These are phyloP conservation scores for Cyclostephanos invisitatus DNA, from an alignment of 108 stramenopile species.

Conservation along the genomic window DNA sequence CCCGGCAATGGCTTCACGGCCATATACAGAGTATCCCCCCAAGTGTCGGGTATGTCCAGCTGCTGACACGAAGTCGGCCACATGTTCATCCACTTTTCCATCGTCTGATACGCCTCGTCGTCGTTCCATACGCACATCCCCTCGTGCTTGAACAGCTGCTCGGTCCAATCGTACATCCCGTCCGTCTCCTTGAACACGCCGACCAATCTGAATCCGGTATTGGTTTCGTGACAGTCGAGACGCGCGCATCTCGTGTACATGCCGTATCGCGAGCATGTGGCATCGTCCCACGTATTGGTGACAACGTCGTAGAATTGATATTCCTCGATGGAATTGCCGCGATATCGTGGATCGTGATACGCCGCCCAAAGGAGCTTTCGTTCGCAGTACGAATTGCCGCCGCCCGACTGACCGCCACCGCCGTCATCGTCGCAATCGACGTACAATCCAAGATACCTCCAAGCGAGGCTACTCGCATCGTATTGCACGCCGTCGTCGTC, in stretches of 20 bases:
- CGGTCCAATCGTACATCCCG: conserved; percentile 42
- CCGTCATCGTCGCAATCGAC: conserved; percentile 32
- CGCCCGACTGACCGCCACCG: not conserved
- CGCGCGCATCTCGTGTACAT: conserved; percentile 21
- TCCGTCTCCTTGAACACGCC: conserved; percentile 51
- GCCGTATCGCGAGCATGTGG: conserved; percentile 22
- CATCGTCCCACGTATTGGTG: conserved; percentile 27
- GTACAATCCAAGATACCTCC: conserved; percentile 32
- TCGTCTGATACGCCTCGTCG: conserved; percentile 33
- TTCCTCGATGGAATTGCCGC: conserved; percentile 44
- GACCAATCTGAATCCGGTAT: conserved; percentile 36
- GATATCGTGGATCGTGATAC: conserved; percentile 38
- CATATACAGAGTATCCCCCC: conserved; percentile 28
- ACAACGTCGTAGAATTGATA: conserved; percentile 43
- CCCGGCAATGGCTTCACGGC: conserved; percentile 22
- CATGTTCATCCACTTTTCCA: conserved; percentile 39
- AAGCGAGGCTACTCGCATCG: conserved; percentile 24
- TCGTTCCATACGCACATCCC: conserved; percentile 47
- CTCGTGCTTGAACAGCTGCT: conserved; percentile 52
- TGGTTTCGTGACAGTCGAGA: conserved; percentile 45
- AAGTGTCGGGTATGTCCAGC: conserved; percentile 13
- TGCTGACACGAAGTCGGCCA: conserved; percentile 34
- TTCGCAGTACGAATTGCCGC: conserved; percentile 19
- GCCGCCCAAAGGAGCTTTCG: conserved; percentile 40
- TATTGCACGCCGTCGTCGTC: conserved; percentile 22